These are phyloP conservation scores for Chlorella sp. DNA, from an alignment of 139 green algal species.

Conservation along the genomic window DNA sequence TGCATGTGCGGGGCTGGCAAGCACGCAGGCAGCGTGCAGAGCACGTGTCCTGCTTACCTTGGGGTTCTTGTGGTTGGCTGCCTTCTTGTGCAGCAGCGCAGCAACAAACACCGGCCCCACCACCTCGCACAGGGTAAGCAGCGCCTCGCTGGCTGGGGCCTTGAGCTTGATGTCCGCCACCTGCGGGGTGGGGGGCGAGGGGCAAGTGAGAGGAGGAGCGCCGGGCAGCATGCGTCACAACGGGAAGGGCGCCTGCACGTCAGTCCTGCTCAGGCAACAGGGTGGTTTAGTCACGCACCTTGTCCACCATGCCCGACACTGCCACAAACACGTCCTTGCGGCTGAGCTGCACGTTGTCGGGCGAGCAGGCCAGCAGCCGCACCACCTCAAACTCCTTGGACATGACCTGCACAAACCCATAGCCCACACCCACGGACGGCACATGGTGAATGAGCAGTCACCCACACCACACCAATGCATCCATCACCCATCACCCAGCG, in stretches of 20 bases:
- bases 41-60: conserved; percentile 70
- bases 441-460: too few relatives aligned
- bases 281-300: conserved; percentile 28
- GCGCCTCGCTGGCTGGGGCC: conserved; percentile 37
- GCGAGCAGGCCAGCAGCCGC: conserved; percentile 26
- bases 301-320: conserved; percentile 70
- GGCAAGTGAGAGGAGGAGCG: too few relatives aligned
- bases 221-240: too few relatives aligned
- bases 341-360: conserved; percentile 32
- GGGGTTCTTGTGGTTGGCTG: conserved; percentile 86
- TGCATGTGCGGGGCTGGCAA: too few relatives aligned
- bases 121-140: conserved; percentile 68
- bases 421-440: too few relatives aligned
- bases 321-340: conserved; percentile 55
- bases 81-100: conserved; percentile 72
- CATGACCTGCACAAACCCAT: conserved; percentile 54
- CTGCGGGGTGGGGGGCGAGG: too few relatives aligned
- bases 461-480: too few relatives aligned
- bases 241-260: too few relatives aligned
- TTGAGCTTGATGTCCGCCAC: conserved; percentile 79
- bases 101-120: conserved; percentile 82
- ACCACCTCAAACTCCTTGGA: conserved; percentile 85
- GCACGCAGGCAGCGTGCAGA: too few relatives aligned
- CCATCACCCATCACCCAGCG: too few relatives aligned
- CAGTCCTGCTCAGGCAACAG: too few relatives aligned